phyloP scores from a whole-genome alignment of 176 grass and related monocot species.

The Rhynchospora tenuis region DNA sequence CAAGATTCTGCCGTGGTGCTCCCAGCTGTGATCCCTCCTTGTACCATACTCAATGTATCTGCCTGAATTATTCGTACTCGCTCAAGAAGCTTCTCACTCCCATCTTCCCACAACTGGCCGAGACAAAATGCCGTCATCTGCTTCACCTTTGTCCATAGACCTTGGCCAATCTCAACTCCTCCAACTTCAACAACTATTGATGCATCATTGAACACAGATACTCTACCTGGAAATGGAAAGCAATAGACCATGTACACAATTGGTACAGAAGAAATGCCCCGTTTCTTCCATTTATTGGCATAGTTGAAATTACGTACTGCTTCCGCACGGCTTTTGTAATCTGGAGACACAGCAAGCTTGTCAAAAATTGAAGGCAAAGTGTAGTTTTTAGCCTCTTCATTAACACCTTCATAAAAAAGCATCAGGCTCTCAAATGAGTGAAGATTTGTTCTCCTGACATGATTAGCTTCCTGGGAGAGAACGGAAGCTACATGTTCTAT shows the following conservation, averaged over 20 bases:
- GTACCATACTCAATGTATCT: slow-evolving; percentile 60
- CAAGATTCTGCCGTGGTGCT: slow-evolving; percentile 64
- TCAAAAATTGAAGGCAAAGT: slow-evolving; percentile 60
- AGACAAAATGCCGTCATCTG: slow-evolving; percentile 62
- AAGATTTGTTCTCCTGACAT: slow-evolving; percentile 53
- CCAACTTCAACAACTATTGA: slow-evolving; percentile 75
- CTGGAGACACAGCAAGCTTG: slow-evolving; percentile 31
- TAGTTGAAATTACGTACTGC: slow-evolving; percentile 40
- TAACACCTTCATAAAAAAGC: slow-evolving; percentile 36
- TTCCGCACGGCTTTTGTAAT: slow-evolving; percentile 31
- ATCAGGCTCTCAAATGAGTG: slow-evolving; percentile 40
- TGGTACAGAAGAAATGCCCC: slow-evolving; percentile 53
- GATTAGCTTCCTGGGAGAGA: slow-evolving; percentile 33
- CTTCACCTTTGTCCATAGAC: slow-evolving; percentile 80
- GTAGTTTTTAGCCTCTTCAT: slow-evolving; percentile 41
- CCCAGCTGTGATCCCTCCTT: slow-evolving; percentile 48
- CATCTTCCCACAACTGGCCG: slow-evolving; percentile 23
- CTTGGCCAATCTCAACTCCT: slow-evolving; percentile 69
- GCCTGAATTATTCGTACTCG: slow-evolving; percentile 54
- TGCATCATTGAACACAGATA: slow-evolving; percentile 63
- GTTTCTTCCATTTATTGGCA: slow-evolving; percentile 57
- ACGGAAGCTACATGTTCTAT: slow-evolving; percentile 68
- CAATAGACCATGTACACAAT: slow-evolving; percentile 1
- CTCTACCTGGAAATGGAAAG: slow-evolving; percentile 40
- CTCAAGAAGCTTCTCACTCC: slow-evolving; percentile 46